phyloP scores from a whole-genome alignment of 2,329 filamentous ascomycete genomes.

The Hansfordia pulvinata region DNA sequence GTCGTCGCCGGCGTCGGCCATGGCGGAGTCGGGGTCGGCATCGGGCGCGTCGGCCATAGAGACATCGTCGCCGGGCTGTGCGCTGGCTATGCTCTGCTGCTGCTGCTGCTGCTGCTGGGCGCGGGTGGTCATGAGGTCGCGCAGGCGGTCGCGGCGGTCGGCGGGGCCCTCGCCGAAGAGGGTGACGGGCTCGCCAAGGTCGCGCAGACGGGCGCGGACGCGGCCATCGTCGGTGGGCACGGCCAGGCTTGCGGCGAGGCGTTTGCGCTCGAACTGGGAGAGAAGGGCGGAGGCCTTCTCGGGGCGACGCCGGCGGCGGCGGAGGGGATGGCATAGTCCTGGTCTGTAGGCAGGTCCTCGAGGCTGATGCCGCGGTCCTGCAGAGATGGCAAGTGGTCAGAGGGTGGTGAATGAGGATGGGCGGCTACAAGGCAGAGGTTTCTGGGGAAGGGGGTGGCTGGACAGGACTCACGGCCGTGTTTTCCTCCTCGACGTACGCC shows the following conservation, averaged over 20 bases:
- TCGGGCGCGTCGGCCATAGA: slow-evolving; percentile 43
- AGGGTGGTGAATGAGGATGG: neutral
- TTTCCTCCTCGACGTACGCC: slow-evolving; percentile 83
- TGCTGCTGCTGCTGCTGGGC: too few species aligned
- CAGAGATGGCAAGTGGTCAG: neutral
- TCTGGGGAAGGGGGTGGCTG: slow-evolving; percentile 7
- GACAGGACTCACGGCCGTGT: slow-evolving; percentile 29
- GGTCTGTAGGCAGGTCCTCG: slow-evolving; percentile 44
- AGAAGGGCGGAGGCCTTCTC: slow-evolving; percentile 78
- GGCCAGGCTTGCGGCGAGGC: slow-evolving; percentile 73
- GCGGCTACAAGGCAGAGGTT: slow-evolving; percentile 8
- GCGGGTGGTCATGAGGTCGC: slow-evolving; percentile 67
- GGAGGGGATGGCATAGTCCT: slow-evolving; percentile 69
- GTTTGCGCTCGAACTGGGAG: slow-evolving; percentile 82
- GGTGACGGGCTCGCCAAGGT: slow-evolving; percentile 86
- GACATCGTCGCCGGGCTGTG: slow-evolving; percentile 36
- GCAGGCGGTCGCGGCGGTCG: slow-evolving; percentile 75
- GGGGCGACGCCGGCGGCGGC: slow-evolving; percentile 52
- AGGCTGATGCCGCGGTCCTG: slow-evolving; percentile 17
- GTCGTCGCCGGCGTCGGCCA: slow-evolving; percentile 33
- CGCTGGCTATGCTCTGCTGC: slow-evolving; percentile 35
- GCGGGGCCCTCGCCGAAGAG: slow-evolving; percentile 83
- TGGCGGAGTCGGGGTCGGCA: too few species aligned
- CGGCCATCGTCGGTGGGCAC: slow-evolving; percentile 89
- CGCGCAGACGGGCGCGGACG: slow-evolving; percentile 67